Evolutionary conservation across 2,329 filamentous ascomycete species (phyloP), one percentile per base, ranked within the genome.

Genomic region (Neopestalotiopsis sp.): DNA sequence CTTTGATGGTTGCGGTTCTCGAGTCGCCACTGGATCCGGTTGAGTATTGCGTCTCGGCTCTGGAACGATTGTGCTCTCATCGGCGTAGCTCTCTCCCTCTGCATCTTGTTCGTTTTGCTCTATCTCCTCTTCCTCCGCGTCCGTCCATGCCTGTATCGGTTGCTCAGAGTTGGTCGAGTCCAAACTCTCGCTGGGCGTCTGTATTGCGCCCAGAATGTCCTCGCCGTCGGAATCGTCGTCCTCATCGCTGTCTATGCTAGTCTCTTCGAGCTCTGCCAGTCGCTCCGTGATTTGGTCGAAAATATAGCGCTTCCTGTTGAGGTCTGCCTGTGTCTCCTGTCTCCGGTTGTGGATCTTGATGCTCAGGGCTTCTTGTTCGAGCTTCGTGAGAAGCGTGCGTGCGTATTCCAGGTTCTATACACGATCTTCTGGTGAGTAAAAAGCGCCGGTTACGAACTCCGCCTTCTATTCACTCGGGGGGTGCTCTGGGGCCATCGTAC

Each of bases 351-450:
- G 86, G 40, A 87, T 81, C 76, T 90, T 90, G 71, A 90, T 81
- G n/a, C 80, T 82, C 14, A 88, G 80, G 5, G 89, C 86, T 73
- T 92, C 89, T 74, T 93, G 91, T 77, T 94, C 93, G 57, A 94
- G 86, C 69, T 87, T 90, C 24, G 91, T 87, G 68, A 95, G 88
- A 38, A 93, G 85, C 0, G 85, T 86, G 56, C 90, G 89, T 24
- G 93, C 92, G 77, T 92, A 89, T 73, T 92, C 88, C 70, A 95
- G 83, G 75, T 94, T 95, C 89, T 93, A 71, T 7, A 6, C 34
- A 38, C 34, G 17, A 9, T 28, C 32, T 72, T 65, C 56, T 7
- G 61, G 53, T 9, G 45, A 28, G 40, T 12, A 56, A 40, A 12
- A 30, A 7, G 57, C 24, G 28, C 34, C n/a, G 10, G 3, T 28